Evolutionary conservation across 169 alveolate genomes (phyloP).

Genomic region (Nephromyces sp.): DNA sequence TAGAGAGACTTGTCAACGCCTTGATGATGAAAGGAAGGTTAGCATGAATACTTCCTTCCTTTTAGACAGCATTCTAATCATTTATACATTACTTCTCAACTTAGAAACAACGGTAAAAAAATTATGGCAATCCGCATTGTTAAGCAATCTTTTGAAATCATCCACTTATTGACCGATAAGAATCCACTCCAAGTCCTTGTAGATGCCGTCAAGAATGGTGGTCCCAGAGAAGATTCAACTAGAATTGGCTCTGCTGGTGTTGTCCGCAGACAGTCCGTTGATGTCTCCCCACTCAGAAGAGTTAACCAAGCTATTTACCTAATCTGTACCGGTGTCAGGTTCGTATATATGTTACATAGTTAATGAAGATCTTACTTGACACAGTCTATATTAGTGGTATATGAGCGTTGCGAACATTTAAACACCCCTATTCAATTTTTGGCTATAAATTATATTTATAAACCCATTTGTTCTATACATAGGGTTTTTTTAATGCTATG

Average conservation of each 20-base stretch:
- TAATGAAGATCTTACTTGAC: no score
- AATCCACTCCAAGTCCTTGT: slow-evolving; percentile 95
- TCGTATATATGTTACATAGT: no score
- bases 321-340: slow-evolving; percentile 93
- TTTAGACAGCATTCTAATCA: no score
- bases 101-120: slow-evolving; percentile 97
- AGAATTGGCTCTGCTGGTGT: slow-evolving; percentile 98
- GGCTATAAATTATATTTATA: no score
- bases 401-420: no score
- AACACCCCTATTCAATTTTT: no score
- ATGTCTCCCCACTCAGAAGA: slow-evolving; percentile 97
- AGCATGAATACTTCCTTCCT: neutral
- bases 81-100: neutral
- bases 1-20: slow-evolving; percentile 92
- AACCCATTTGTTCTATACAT: no score
- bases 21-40: slow-evolving; percentile 56
- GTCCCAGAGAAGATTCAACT: slow-evolving; percentile 96
- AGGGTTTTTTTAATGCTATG: no score
- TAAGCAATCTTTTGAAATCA: slow-evolving; percentile 93
- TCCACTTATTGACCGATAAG: slow-evolving; percentile 86
- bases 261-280: slow-evolving; percentile 97
- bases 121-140: slow-evolving; percentile 93
- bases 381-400: no score
- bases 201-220: slow-evolving; percentile 95
- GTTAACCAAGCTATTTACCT: slow-evolving; percentile 96